Conservation (phyloP, 2,329 filamentous ascomycete genomes). For the Colletotrichum cuscutae region DNA sequence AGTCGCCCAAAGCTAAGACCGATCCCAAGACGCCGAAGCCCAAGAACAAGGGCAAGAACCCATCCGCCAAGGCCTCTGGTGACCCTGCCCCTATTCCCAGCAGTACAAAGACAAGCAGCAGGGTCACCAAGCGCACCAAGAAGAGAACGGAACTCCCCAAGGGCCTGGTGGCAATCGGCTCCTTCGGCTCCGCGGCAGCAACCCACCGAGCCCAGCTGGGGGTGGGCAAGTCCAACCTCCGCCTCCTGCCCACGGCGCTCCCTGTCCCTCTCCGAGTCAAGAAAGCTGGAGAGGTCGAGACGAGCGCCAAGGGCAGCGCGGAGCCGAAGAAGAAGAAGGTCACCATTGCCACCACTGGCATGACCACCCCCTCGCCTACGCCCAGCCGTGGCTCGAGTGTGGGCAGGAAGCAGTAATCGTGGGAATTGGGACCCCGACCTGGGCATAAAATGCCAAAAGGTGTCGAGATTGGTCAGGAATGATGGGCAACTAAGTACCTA, state of each 20-base stretch:
- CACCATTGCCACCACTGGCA: no score
- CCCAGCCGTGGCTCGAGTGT: neutral
- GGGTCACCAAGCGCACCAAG: no score
- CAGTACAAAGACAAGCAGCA: neutral
- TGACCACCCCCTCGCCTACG: neutral
- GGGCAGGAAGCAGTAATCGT: neutral
- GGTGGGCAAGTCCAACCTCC: neutral
- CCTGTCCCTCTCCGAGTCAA: no score
- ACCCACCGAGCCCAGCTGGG: neutral
- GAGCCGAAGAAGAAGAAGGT: no score
- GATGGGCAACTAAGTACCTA: neutral
- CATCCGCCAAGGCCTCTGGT: no score
- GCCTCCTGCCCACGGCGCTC: neutral
- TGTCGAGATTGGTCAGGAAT: neutral
- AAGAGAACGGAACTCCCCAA: neutral
- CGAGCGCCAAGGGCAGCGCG: no score
- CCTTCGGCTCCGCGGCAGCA: neutral
- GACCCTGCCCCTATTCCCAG: no score
- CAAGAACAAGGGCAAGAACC: no score
- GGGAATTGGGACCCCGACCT: neutral
- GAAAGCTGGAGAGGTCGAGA: no score
- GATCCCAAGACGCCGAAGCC: neutral
- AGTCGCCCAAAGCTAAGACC: no score
- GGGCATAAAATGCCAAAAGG: neutral
- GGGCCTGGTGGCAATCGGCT: neutral